Evolutionary conservation across 2,329 filamentous ascomycete genomes (phyloP), one percentile per base, ranked within the genome.

Genomic region (Podosphaera fusca): DNA sequence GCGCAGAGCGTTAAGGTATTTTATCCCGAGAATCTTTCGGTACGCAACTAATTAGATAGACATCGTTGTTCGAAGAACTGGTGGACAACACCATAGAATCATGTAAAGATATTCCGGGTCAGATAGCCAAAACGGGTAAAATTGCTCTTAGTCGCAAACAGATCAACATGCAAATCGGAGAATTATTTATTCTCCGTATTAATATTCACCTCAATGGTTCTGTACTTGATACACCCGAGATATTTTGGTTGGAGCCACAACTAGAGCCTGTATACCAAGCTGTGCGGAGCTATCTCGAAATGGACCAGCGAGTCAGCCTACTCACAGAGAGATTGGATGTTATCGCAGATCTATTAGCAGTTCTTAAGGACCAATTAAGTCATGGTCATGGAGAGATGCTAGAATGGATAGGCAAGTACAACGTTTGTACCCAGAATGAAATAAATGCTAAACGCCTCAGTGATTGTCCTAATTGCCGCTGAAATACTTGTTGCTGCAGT

Each of bases 151-250:
- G 82, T 58, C 81, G 90, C 49, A 81, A 81, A 59, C 82, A 96
- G 68, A 95, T 98, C 74, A 96, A 96, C 74, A 96, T 96, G 89
- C 89, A 96, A 71, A 95, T 98, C 60, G 92, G 92, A 68, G 89
- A 98, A 72, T 79, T 98, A 56, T 98, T 98, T 70, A 96, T 98
- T 67, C 74, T 98, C 36, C 81, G 92, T 59, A 96, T 98, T 72
- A 95, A 92, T 69, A 96, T 98, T 66, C 94, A 98, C 71, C 77
- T 98, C 55, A 95, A 96, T 69, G 92, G 92, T 38, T 94, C 87
- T 35, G 89, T 98, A 4, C 82, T 98, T 45, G 92, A 98, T 69
- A 94, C 89, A 8, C 92, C 92, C 0, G 92, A 98, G 71, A 77
- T 98, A 47, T 96, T 98, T 77, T 98, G 92, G 92, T 86, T 90